Base-by-base conservation (phyloP, 2,329 filamentous ascomycete species). In the Exophiala aquamarina region DNA sequence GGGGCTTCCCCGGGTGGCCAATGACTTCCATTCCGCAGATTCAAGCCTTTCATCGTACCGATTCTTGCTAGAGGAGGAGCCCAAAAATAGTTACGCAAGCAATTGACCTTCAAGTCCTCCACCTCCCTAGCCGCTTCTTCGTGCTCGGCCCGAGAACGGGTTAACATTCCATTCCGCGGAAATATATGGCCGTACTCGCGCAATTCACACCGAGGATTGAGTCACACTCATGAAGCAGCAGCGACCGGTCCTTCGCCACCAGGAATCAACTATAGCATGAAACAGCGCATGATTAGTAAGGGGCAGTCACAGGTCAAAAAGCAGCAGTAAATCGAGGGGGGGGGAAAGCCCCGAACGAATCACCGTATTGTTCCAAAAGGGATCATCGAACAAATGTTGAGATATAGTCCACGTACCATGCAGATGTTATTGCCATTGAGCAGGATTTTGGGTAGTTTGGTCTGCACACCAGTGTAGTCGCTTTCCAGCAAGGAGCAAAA, bases 381-480 rank as follows among this genome's bases (percentile, higher is more conserved):
- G n/a, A n/a, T n/a, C n/a, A n/a, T n/a, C n/a, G n/a, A n/a, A n/a
- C n/a, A n/a, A n/a, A n/a, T n/a, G n/a, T n/a, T n/a, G n/a, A n/a
- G n/a, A n/a, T n/a, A n/a, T n/a, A n/a, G n/a, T 31, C n/a, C 4
- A 42, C 77, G 46, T 79, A 95, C 93, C 93, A 98, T 98, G 87
- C 92, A 97, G 56, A 98, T 89, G 64, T 97, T 97, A 74, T 98
- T 98, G 47, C 93, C 93, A 63, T 98, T 98, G 31, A 98, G 75
- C 33, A 98, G 73, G 52, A 98, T 95, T 77, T 97, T 97, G 41
- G 90, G 81, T 32, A 98, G 81, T 69, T 95, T 95, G 36, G 84
- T 87, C 69, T 92, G 86, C 61, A 86, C 83, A 52, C 92, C 92
- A 4, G 84, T 84, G 71, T 95, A 95, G 71, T 98, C 93, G 66